A percentile compares a stretch with the other conserved stretches of the same genome.
Conservation (phyloP, 179 eudicot species). For the Spergularia azorica region DNA sequence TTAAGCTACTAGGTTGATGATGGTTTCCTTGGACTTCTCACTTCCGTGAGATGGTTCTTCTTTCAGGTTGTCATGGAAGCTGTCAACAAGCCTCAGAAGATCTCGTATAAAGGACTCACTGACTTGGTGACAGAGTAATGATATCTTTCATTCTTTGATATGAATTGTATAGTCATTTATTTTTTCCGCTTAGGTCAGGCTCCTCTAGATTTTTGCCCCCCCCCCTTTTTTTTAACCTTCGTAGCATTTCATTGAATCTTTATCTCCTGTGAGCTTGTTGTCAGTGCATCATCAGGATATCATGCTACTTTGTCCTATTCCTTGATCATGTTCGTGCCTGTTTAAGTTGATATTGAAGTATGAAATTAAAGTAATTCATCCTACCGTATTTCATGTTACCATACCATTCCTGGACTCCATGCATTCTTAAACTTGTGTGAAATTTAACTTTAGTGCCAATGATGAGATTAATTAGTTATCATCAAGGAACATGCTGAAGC, state of each 20-base stretch:
- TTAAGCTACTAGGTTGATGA: constrained; percentile 17
- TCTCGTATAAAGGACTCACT: constrained; percentile 88
- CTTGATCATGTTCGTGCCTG: not conserved
- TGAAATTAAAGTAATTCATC: not conserved
- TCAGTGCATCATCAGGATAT: not conserved
- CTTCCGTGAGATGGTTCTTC: constrained; percentile 15
- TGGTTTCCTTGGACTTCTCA: constrained; percentile 7
- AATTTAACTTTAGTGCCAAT: constrained; percentile 1
- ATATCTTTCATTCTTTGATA: constrained; percentile 18
- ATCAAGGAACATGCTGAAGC: not conserved
- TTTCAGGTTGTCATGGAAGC: constrained; percentile 96
- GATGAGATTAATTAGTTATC: not conserved
- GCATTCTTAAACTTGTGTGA: not conserved
- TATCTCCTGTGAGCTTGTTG: not conserved
- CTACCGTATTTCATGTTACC: not conserved
- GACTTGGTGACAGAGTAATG: constrained; percentile 98
- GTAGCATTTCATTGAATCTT: not conserved
- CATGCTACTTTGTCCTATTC: not conserved
- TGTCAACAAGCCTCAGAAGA: constrained; percentile 90
- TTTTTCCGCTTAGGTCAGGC: not conserved
- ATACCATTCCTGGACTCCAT: not conserved
- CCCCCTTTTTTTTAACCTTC: not conserved
- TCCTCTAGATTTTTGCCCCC: no score
- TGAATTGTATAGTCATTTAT: constrained; percentile 9
- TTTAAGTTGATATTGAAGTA: not conserved